Conservation (phyloP, 257 asterid species). For the Solanum bulbocastanum region DNA sequence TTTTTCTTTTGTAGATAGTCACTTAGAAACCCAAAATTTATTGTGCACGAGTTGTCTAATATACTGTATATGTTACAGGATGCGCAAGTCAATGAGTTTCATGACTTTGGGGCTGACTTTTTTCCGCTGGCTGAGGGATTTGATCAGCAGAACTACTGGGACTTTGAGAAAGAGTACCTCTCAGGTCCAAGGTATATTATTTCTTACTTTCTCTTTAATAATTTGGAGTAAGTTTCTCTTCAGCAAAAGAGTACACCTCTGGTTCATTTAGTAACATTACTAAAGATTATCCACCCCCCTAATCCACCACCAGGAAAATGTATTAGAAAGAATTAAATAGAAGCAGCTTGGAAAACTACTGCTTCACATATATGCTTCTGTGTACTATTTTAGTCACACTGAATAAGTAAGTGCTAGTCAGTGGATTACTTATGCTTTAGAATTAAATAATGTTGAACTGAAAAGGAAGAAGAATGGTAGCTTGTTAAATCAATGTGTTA, state of each 20-base stretch:
- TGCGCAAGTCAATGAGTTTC: conserved; percentile 23
- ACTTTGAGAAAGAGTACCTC: conserved; percentile 18
- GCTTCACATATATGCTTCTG: neutral
- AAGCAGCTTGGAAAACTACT: neutral
- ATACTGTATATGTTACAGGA: conserved; percentile 17
- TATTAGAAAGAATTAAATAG: neutral
- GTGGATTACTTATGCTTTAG: neutral
- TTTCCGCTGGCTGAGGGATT: conserved; percentile 24
- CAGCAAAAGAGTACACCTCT: neutral
- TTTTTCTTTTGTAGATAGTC: neutral
- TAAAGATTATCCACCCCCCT: neutral
- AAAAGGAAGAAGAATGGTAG: neutral
- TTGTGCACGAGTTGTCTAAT: neutral
- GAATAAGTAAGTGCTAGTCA: neutral
- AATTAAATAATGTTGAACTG: neutral
- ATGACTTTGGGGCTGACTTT: conserved; percentile 30
- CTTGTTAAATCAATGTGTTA: neutral
- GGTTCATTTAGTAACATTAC: neutral
- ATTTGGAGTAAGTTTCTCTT: neutral
- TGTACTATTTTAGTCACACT: neutral
- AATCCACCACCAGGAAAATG: neutral
- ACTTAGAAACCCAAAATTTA: neutral
- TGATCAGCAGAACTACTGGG: conserved; percentile 15
- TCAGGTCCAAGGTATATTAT: conserved; percentile 39
- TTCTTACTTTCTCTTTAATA: neutral